Conservation (phyloP, 1,284 basidiomycete species). For the Leccinum cinnamomeum region DNA sequence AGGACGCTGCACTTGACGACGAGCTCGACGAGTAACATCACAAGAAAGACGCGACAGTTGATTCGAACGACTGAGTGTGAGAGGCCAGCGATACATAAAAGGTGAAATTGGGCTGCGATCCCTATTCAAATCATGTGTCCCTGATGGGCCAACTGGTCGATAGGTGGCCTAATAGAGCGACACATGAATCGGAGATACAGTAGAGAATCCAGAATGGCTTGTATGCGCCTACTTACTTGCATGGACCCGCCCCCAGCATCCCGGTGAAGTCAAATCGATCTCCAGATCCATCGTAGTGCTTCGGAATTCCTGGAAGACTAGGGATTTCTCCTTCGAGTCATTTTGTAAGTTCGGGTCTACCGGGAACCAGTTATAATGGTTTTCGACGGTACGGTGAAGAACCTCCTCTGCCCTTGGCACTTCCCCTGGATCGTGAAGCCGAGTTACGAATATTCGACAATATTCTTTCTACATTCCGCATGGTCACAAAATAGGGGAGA, state of each 20-base stretch:
- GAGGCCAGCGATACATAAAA: not conserved
- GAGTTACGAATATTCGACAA: constrained; percentile 2
- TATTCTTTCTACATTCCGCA: constrained; percentile 41
- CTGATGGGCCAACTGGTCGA: constrained; percentile 1
- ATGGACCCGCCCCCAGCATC: not conserved
- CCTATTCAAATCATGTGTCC: not conserved
- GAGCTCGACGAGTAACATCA: not conserved
- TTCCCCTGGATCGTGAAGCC: constrained; percentile 25
- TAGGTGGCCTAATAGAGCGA: constrained; percentile 4
- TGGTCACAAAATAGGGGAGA: constrained; percentile 54
- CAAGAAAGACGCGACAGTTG: constrained; percentile 1
- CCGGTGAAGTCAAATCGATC: constrained; percentile 11
- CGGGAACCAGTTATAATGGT: constrained; percentile 12
- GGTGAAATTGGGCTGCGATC: constrained; percentile 7
- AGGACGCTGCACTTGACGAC: constrained; percentile 7
- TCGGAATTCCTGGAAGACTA: constrained; percentile 9
- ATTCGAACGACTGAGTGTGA: not conserved
- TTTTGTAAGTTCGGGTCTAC: constrained; percentile 39
- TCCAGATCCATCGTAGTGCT: constrained; percentile 54
- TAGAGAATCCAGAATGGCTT: constrained; percentile 11
- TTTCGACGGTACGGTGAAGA: constrained; percentile 19
- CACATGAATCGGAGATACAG: constrained; percentile 10
- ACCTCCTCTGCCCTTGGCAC: constrained; percentile 23
- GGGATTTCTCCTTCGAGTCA: constrained; percentile 19
- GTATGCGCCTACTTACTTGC: not conserved